phyloP scores from a whole-genome alignment of 129 eudicot genomes.

The Escallonia herrerae region DNA sequence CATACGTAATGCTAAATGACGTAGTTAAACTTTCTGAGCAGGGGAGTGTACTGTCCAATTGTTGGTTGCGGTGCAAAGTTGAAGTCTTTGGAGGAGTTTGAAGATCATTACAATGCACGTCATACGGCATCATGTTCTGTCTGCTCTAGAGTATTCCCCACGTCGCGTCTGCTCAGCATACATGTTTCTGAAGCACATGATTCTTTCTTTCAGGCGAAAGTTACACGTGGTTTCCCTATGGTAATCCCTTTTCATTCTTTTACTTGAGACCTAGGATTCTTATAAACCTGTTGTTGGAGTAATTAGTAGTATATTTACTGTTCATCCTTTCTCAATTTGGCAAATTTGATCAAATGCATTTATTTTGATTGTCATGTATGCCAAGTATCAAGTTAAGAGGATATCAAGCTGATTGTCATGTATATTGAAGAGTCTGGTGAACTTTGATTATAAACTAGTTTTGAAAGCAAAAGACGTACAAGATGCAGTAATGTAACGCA shows the following conservation, averaged over 20 bases:
- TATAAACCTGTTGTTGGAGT: not conserved
- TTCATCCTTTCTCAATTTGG: not conserved
- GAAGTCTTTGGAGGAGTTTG: slow-evolving; percentile 71
- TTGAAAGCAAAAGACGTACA: too few species aligned
- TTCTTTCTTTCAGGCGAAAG: slow-evolving; percentile 96
- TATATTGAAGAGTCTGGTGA: too few species aligned
- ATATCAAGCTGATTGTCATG: too few species aligned
- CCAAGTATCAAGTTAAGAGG: not conserved
- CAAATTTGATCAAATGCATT: not conserved
- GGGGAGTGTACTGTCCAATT: slow-evolving; percentile 75
- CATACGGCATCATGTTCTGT: slow-evolving; percentile 87
- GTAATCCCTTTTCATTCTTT: slow-evolving; percentile 29
- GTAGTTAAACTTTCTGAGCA: slow-evolving; percentile 13
- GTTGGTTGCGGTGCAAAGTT: slow-evolving; percentile 74
- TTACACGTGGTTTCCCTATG: slow-evolving; percentile 78
- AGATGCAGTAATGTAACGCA: too few species aligned
- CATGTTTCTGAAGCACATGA: slow-evolving; percentile 91
- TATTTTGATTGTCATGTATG: not conserved
- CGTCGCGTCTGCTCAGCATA: slow-evolving; percentile 84
- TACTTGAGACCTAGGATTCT: not conserved
- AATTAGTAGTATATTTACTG: not conserved
- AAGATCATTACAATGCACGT: slow-evolving; percentile 83
- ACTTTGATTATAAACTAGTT: too few species aligned
- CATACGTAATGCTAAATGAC: not conserved
- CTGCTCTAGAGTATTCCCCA: slow-evolving; percentile 88